phyloP scores from a whole-genome alignment of 2,329 filamentous ascomycete genomes.

The Colletotrichum tabaci region DNA sequence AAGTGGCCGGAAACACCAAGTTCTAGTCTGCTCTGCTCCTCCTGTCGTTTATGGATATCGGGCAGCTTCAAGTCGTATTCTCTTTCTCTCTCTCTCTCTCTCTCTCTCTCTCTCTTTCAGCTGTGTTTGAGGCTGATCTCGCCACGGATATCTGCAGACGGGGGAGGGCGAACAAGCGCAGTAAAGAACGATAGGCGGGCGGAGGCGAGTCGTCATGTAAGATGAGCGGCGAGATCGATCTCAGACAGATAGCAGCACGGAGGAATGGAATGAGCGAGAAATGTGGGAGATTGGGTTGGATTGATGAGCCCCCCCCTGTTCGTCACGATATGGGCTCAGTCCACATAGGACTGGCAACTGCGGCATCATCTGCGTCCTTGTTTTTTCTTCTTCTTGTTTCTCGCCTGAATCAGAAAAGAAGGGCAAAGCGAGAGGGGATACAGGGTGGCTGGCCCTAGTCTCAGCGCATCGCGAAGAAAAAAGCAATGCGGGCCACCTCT shows the following conservation, averaged over 20 bases:
- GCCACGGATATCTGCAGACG: slow-evolving; percentile 25
- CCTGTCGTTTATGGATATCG: slow-evolving; percentile 11
- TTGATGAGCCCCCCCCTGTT: slow-evolving; percentile 4
- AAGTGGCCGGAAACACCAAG: slow-evolving; percentile 6
- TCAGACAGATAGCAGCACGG: slow-evolving; percentile 28
- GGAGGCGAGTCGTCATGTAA: slow-evolving; percentile 35
- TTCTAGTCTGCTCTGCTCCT: background rate
- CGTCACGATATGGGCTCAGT: slow-evolving; percentile 30
- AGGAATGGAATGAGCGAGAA: slow-evolving; percentile 16
- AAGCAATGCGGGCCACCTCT: slow-evolving; percentile 30
- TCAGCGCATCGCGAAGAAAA: slow-evolving; percentile 37
- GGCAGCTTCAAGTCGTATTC: background rate
- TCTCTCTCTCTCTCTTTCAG: background rate
- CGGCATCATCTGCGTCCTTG: background rate
- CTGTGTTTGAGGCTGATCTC: slow-evolving; percentile 11
- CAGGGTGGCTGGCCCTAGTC: slow-evolving; percentile 40
- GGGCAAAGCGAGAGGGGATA: slow-evolving; percentile 25
- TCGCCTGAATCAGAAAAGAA: slow-evolving; percentile 34
- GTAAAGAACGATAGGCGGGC: slow-evolving; percentile 1
- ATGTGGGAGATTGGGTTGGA: slow-evolving; percentile 24
- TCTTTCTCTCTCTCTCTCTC: too few species aligned
- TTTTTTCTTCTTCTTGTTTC: slow-evolving; percentile 21
- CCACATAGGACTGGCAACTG: too few species aligned
- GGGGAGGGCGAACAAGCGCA: slow-evolving; percentile 12
- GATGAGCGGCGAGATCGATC: slow-evolving; percentile 28